These are phyloP conservation scores for Linnemannia schmuckeri DNA, from an alignment of 192 early-diverging fungal species.

Conservation along the genomic window DNA sequence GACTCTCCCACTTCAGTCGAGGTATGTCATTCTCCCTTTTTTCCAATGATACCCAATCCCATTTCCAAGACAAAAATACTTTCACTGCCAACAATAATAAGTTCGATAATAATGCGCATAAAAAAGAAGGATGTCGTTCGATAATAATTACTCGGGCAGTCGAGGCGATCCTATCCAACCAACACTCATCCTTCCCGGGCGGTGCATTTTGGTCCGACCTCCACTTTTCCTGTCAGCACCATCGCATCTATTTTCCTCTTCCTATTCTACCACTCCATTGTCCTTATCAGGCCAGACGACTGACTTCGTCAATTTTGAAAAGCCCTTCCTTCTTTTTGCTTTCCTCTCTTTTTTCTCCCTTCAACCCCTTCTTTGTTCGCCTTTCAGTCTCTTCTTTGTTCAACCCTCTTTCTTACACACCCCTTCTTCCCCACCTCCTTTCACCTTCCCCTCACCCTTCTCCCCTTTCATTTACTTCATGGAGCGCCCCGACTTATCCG, in stretches of 20 bases:
- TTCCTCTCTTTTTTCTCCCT: background rate
- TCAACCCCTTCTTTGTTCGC: background rate
- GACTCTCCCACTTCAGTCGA: slow-evolving; percentile 1
- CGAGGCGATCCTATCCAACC: background rate
- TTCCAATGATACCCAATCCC: background rate
- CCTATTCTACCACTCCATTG: background rate
- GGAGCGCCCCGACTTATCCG: background rate
- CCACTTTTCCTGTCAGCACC: background rate
- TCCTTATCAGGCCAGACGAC: background rate
- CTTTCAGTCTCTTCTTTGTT: background rate
- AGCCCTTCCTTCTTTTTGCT: background rate
- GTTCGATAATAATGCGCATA: background rate
- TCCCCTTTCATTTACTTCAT: background rate
- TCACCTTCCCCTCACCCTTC: background rate
- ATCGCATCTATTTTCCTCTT: background rate
- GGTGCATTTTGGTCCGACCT: background rate
- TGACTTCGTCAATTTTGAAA: background rate
- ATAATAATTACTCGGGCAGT: background rate
- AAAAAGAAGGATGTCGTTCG: background rate
- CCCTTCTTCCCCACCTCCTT: background rate
- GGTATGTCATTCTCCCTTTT: background rate
- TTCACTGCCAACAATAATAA: background rate
- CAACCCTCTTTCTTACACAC: background rate
- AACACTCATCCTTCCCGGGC: background rate
- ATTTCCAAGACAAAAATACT: background rate